Base-by-base conservation (phyloP, 306 rosid genomes). In the Lathyrus sativus region DNA sequence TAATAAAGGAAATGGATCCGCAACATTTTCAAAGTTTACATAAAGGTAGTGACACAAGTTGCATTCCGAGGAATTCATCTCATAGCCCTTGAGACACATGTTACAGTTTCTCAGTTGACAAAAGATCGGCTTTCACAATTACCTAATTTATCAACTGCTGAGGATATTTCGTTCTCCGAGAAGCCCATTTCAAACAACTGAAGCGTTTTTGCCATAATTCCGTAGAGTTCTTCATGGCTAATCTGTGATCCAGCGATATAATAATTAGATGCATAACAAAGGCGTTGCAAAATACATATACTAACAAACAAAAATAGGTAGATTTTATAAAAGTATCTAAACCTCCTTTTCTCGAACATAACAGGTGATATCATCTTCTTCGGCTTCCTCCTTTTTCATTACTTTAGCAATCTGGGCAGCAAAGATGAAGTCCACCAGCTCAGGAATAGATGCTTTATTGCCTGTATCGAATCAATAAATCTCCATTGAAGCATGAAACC, bases 161-260 rank as follows among this genome's bases (percentile, higher is more conserved):
- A 78, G 22, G 98, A 93, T 73, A 93, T 91, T 83, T 93, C 91
- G 50, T 59, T 81, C 85, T 93, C 97, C 28, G 95, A 85, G 82
- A 93, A 93, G 58, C 98, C 98, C 95, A 93, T 93, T 80, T 90
- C 90, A 72, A 93, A 91, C 84, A 93, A 82, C 9, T 77, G 83
- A 63, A 93, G 87, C 9, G 97, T 85, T 82, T 85, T 90, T 71
- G 84, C 96, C 98, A 90, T 93, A 43, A 89, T 86, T 68, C 95
- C 97, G 75, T 72, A 93, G 71, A 93, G 82, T 57, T 82, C 81
- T 72, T 93, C 98, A 56, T 87, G 59, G 71, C 59, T 83, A 38
- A 48, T 74, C 97, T 91, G 84, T 26, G 22, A 75, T 70, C 61
- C 61, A 68, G 37, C 64, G 45, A 61, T 43, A 28, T 15, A 49